A percentile compares a stretch with the other conserved stretches of the same genome.
These are phyloP conservation scores for Ramularia endophylla DNA, from an alignment of 2,329 filamentous ascomycete genomes.

Conservation along the genomic window DNA sequence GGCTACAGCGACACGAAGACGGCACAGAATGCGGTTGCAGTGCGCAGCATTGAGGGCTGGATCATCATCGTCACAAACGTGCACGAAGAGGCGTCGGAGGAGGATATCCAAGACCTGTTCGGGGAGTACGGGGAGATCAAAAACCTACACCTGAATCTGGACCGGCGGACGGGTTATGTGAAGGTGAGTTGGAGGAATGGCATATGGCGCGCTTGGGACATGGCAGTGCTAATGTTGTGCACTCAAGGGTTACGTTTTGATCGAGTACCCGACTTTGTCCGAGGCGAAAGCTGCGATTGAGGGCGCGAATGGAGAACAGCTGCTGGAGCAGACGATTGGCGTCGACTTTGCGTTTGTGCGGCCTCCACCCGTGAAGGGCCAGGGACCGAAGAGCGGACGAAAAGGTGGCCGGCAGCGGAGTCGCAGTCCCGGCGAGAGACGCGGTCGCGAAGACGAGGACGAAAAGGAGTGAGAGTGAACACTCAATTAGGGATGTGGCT, in stretches of 20 bases:
- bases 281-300: conserved; percentile 79
- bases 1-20: conserved; percentile 60
- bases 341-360: conserved; percentile 84
- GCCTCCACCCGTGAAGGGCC: conserved; percentile 59
- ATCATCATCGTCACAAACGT: conserved; percentile 83
- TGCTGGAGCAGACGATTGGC: conserved; percentile 73
- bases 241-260: conserved; percentile 70
- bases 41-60: conserved; percentile 85
- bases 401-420: conserved; percentile 35
- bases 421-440: conserved; percentile 37
- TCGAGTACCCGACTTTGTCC: conserved; percentile 73
- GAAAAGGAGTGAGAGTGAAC: conserved; percentile 10
- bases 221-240: conserved; percentile 4
- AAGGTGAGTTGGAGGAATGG: conserved; percentile 51
- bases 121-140: conserved; percentile 82
- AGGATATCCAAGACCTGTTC: conserved; percentile 74
- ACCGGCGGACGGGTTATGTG: conserved; percentile 76
- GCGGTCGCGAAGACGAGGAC: conserved; percentile 21
- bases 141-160: conserved; percentile 78
- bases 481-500: too few species aligned
- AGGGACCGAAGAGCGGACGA: conserved; percentile 28
- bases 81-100: conserved; percentile 80
- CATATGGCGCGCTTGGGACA: conserved; percentile 1
- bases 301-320: conserved; percentile 67
- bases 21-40: conserved; percentile 66